Evolutionary conservation across 1,284 basidiomycete genomes (phyloP).

Genomic region (Trametes polyzona): DNA sequence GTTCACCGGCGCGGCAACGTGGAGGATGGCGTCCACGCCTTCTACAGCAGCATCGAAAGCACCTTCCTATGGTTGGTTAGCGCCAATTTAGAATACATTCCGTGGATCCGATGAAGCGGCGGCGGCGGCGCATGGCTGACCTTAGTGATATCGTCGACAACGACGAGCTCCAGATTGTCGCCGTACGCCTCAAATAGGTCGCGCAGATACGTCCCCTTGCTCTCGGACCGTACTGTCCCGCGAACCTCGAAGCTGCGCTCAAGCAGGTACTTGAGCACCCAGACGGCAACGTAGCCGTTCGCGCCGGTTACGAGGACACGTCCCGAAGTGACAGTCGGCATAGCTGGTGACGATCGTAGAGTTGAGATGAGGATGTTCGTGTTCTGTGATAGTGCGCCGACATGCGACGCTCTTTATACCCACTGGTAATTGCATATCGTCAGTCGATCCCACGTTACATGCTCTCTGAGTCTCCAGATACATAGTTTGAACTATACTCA

Average conservation of each 20-base stretch:
- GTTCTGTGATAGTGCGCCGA: neutral
- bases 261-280: conserved; percentile 36
- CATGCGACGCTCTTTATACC: too few relatives aligned
- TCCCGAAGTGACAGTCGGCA: conserved; percentile 32
- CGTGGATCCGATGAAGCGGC: neutral
- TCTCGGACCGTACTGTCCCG: conserved; percentile 50
- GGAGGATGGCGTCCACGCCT: conserved; percentile 46
- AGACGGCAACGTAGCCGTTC: conserved; percentile 38
- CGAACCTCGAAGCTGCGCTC: conserved; percentile 44
- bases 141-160: conserved; percentile 59
- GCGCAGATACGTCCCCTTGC: conserved; percentile 49
- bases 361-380: neutral
- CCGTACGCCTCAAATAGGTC: conserved; percentile 18
- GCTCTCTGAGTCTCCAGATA: too few relatives aligned
- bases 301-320: conserved; percentile 37
- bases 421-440: too few relatives aligned
- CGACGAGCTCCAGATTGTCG: conserved; percentile 46
- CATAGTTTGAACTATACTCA: too few relatives aligned
- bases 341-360: too few relatives aligned
- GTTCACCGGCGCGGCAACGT: conserved; percentile 50
- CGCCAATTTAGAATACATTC: neutral
- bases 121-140: conserved; percentile 30
- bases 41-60: conserved; percentile 48
- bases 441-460: too few relatives aligned
- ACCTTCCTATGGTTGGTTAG: conserved; percentile 33